A percentile compares a stretch with the other conserved stretches of the same genome.
phyloP scores from a whole-genome alignment of 495 filamentous ascomycete genomes.

The Poronia punctata region DNA sequence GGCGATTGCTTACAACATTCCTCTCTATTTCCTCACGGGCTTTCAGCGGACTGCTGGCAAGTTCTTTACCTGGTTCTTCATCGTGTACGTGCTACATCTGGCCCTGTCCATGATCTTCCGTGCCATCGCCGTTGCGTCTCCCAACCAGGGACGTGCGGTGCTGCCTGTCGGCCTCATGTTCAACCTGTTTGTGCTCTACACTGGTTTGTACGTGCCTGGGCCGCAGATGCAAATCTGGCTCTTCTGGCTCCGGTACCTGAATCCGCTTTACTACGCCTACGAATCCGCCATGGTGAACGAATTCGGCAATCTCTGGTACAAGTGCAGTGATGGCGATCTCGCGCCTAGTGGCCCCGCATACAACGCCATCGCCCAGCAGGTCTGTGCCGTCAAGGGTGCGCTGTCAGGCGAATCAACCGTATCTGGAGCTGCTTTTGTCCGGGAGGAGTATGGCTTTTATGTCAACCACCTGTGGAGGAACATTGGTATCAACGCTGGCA shows the following conservation, averaged over 20 bases:
- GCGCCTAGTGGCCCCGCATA: conserved; percentile 38
- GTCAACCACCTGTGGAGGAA: conserved; percentile 65
- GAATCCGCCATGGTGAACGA: conserved; percentile 89
- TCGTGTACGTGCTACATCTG: conserved; percentile 55
- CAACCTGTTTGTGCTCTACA: conserved; percentile 71
- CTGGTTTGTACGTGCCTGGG: conserved; percentile 69
- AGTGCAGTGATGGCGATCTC: conserved; percentile 56
- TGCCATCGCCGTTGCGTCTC: conserved; percentile 64
- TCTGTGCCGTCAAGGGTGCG: conserved; percentile 59
- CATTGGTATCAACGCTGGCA: conserved; percentile 66
- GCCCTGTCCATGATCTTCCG: conserved; percentile 74
- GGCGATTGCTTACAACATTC: conserved; percentile 50
- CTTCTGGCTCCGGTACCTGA: conserved; percentile 66
- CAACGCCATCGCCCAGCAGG: conserved; percentile 33
- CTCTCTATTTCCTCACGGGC: conserved; percentile 76
- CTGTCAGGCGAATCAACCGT: conserved; percentile 43
- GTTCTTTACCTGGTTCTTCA: conserved; percentile 70
- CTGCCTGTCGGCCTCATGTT: conserved; percentile 73
- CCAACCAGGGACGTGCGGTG: conserved; percentile 70
- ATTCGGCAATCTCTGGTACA: conserved; percentile 56
- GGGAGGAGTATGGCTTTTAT: conserved; percentile 52
- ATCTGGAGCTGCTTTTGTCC: conserved; percentile 59
- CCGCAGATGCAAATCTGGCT: conserved; percentile 69
- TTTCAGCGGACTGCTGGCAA: conserved; percentile 60
- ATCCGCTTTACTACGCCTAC: conserved; percentile 76